These are phyloP conservation scores for Monosporascus sp. DNA, from an alignment of 2,329 filamentous ascomycete genomes.

Conservation along the genomic window DNA sequence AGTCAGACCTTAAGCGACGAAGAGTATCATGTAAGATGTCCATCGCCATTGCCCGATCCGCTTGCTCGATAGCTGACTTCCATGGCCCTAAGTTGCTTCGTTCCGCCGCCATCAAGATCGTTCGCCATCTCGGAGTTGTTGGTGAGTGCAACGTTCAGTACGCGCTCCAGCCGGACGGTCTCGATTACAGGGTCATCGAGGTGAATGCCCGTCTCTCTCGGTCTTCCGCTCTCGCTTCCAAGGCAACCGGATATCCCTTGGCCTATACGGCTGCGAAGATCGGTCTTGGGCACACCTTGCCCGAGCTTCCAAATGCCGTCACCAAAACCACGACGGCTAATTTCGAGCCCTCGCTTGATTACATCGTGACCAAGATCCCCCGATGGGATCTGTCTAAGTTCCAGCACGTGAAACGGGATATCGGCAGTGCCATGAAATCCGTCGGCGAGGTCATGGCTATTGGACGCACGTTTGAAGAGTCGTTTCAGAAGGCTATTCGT, in stretches of 20 bases:
- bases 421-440: constrained; percentile 98
- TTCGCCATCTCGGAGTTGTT: constrained; percentile 92
- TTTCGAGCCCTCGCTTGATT: constrained; percentile 95
- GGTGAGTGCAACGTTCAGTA: constrained; percentile 99
- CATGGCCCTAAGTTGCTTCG: no score
- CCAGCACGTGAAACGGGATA: constrained; percentile 96
- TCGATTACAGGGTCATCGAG: constrained; percentile 98
- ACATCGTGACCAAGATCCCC: constrained; percentile 98
- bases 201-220: constrained; percentile 98
- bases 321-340: constrained; percentile 98
- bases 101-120: constrained; percentile 95
- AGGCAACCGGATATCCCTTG: constrained; percentile 94
- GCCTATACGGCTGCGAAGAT: constrained; percentile 99
- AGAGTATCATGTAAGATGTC: no score
- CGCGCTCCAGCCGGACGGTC: constrained; percentile 88
- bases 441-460: constrained; percentile 99
- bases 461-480: constrained; percentile 96
- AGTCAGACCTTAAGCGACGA: constrained; percentile 96
- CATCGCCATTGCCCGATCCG: no score
- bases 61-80: no score
- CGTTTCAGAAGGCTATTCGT: constrained; percentile 97
- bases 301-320: constrained; percentile 93
- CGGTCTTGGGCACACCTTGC: constrained; percentile 88
- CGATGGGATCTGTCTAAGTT: constrained; percentile 99
- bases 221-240: constrained; percentile 93